These are phyloP conservation scores for Rhizomucor pusillus DNA, from an alignment of 371 early-diverging fungal species.

Conservation along the genomic window DNA sequence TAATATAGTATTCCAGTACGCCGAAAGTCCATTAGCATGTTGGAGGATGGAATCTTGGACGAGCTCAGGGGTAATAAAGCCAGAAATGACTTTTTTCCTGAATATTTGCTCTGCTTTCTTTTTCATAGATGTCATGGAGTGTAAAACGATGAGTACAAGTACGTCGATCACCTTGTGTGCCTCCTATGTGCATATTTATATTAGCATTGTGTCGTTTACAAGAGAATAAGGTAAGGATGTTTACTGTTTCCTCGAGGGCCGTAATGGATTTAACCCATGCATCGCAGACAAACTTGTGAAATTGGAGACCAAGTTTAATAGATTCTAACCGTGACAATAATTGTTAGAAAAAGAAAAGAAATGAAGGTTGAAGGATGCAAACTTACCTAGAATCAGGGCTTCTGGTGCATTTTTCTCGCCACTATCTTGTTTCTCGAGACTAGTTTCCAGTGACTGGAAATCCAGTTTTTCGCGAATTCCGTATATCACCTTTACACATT, in stretches of 20 bases:
- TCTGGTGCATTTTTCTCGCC: slow-evolving; percentile 37
- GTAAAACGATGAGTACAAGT: slow-evolving; percentile 63
- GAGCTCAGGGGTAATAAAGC: slow-evolving; percentile 46
- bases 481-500: slow-evolving; percentile 35
- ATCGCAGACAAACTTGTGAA: slow-evolving; percentile 69
- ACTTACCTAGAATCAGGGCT: slow-evolving; percentile 54
- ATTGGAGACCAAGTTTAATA: slow-evolving; percentile 63
- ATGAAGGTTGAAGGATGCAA: background rate
- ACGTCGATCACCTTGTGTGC: slow-evolving; percentile 62
- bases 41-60: slow-evolving; percentile 50
- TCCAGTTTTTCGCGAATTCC: slow-evolving; percentile 58
- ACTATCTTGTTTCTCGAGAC: slow-evolving; percentile 15
- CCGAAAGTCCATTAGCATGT: slow-evolving; percentile 49
- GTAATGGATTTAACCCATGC: slow-evolving; percentile 67
- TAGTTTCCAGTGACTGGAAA: slow-evolving; percentile 52
- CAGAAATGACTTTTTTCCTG: slow-evolving; percentile 55
- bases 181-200: slow-evolving; percentile 15
- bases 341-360: background rate
- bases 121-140: slow-evolving; percentile 62
- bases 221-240: no score
- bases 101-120: slow-evolving; percentile 64
- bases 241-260: slow-evolving; percentile 28
- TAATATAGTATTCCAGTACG: slow-evolving; percentile 58
- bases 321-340: slow-evolving; percentile 46
- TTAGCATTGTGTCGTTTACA: background rate